Base-by-base conservation (phyloP, 768 basidiomycete genomes). In the Tulasnella sp. region DNA sequence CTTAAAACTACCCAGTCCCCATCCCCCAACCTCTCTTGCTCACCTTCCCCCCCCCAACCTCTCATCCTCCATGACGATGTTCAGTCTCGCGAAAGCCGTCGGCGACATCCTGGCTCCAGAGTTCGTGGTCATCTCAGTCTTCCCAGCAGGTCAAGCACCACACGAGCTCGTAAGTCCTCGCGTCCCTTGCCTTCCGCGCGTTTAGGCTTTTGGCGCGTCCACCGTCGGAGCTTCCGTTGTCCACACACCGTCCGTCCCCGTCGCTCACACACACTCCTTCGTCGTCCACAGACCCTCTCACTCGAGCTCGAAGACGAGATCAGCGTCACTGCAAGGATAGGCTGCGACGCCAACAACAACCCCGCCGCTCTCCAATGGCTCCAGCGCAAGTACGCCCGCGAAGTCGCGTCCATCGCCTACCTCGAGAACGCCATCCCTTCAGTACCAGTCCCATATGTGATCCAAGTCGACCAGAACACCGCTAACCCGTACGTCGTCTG, bases 271-370 rank as follows among this genome's bases (percentile, higher is more conserved):
- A 24, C 34, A 75, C n/a, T 28, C 18, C 5, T 31, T n/a, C 74
- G 14, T 75, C 74, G 0, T 75, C 22, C n/a, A 16, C 77, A 78
- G 77, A 78, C 77, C 4, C 58, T 78, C 0, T 64, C 54, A 24
- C 77, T 78, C 58, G 77, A 78, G 58, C 77, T 78, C 77, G 77
- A 78, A 54, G 77, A 78, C 40, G 77, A 78, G 77, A 78, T 78
- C 64, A 58, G 50, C 77, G 77, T 78, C 24, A 78, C 77, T 3
- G 77, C 77, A 42, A 60, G 77, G 14, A 64, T 78, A 6, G 77
- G 77, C 77, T 78, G 50, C 77, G 77, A 78, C 77, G 60, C 77
- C 44, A 60, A 78, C 54, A 64, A 60, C 54, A 64, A 78, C 77
- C 77, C 77, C 48, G 77, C 77, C 58, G 77, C 77, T 37, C 77